A percentile compares a stretch with the other conserved stretches of the same genome.
Evolutionary conservation across 495 filamentous ascomycete species (phyloP).

Genomic region (Talaromyces trachyspermus): DNA sequence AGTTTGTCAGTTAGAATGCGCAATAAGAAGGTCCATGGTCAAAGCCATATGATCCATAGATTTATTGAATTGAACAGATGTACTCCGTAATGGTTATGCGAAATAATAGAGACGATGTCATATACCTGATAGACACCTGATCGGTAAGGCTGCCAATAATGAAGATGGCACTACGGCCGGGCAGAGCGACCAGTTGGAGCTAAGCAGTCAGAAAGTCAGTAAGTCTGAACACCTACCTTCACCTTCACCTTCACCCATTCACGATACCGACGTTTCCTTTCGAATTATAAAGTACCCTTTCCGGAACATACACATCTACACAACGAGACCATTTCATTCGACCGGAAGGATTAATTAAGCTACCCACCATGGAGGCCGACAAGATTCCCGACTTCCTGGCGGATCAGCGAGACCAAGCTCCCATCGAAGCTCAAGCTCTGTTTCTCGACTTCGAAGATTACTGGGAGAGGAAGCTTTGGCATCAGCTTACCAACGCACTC

Average conservation of each 20-base stretch:
- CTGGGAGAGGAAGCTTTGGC: slow-evolving; percentile 99
- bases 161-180: slow-evolving; percentile 1
- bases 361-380: slow-evolving; percentile 64
- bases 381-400: slow-evolving; percentile 86
- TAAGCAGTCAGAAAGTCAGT: not conserved
- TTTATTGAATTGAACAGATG: too few species aligned
- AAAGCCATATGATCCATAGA: too few species aligned
- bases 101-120: not conserved
- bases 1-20: too few species aligned
- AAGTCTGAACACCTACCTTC: slow-evolving; percentile 14
- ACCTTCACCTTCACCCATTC: slow-evolving; percentile 3
- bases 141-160: slow-evolving; percentile 2
- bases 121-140: not conserved
- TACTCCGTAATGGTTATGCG: too few species aligned
- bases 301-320: too few species aligned
- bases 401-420: slow-evolving; percentile 75
- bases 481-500: slow-evolving; percentile 88
- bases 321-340: too few species aligned
- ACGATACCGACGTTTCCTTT: too few species aligned
- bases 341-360: too few species aligned
- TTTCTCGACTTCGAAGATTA: slow-evolving; percentile 92
- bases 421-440: slow-evolving; percentile 76
- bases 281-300: too few species aligned
- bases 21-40: too few species aligned
- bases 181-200: slow-evolving; percentile 7